Percentiles rank a stretch among this genome's conserved stretches.
These are phyloP conservation scores for Ceratobasidium sp. DNA, from an alignment of 1,284 basidiomycete species.

Conservation along the genomic window DNA sequence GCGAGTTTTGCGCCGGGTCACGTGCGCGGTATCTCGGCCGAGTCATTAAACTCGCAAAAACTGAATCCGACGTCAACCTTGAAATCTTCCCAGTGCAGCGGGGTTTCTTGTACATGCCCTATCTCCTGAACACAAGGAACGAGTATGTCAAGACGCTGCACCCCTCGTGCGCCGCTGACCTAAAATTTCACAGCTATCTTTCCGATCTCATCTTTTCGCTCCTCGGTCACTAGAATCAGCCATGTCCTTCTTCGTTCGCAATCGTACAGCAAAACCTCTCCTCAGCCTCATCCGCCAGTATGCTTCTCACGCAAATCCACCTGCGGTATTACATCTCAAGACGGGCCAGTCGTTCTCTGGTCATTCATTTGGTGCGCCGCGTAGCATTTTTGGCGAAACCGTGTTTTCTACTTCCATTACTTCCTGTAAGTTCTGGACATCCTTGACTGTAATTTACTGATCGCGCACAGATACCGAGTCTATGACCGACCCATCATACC, in stretches of 20 bases:
- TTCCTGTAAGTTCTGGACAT: constrained; percentile 68
- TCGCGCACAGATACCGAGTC: constrained; percentile 87
- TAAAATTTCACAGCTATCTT: constrained; percentile 62
- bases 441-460: background rate
- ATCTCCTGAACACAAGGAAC: constrained; percentile 32
- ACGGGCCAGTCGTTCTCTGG: constrained; percentile 92
- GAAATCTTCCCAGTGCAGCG: background rate
- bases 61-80: background rate
- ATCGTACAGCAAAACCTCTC: constrained; percentile 43
- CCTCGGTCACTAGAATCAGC: constrained; percentile 59
- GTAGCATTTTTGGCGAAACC: constrained; percentile 93
- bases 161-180: constrained; percentile 29
- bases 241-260: constrained; percentile 44
- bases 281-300: constrained; percentile 11
- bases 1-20: background rate
- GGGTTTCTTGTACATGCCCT: constrained; percentile 34
- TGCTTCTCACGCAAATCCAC: constrained; percentile 51
- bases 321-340: constrained; percentile 91
- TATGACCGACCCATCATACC: constrained; percentile 99
- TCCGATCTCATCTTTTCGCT: constrained; percentile 86
- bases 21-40: too few relatives aligned
- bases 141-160: background rate
- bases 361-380: constrained; percentile 86
- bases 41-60: background rate
- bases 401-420: constrained; percentile 99